phyloP scores from a whole-genome alignment of 495 filamentous ascomycete genomes.

The Tetracladium setigerum region DNA sequence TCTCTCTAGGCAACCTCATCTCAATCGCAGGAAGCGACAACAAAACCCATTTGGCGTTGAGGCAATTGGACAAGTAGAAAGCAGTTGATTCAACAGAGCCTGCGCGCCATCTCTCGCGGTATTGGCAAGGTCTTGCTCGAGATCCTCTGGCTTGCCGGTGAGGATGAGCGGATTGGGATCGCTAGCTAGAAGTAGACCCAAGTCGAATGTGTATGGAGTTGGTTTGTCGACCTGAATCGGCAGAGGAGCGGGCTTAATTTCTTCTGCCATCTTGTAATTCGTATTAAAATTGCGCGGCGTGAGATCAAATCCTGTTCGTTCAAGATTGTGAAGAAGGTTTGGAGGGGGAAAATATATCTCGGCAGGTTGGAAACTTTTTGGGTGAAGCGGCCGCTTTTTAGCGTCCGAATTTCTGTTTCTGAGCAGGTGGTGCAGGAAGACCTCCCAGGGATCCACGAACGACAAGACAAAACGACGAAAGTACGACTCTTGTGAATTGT shows the following conservation, averaged over 20 bases:
- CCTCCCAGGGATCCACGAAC: too few relatives aligned
- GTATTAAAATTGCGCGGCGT: too few relatives aligned
- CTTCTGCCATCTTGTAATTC: background rate
- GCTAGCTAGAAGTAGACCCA: slow-evolving; percentile 72
- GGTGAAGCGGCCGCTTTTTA: slow-evolving; percentile 19
- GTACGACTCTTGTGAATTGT: too few relatives aligned
- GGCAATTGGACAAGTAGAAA: slow-evolving; percentile 72
- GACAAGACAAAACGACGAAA: too few relatives aligned
- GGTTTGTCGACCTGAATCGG: slow-evolving; percentile 66
- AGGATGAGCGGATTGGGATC: slow-evolving; percentile 71
- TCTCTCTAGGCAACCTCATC: slow-evolving; percentile 76
- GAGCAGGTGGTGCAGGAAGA: too few relatives aligned
- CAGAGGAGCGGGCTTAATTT: background rate
- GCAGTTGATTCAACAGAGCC: slow-evolving; percentile 79
- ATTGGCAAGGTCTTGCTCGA: slow-evolving; percentile 51
- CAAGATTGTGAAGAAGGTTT: too few relatives aligned
- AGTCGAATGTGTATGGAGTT: slow-evolving; percentile 86
- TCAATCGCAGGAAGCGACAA: slow-evolving; percentile 63
- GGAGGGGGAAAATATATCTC: too few relatives aligned
- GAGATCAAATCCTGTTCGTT: too few relatives aligned
- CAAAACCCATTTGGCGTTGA: slow-evolving; percentile 61
- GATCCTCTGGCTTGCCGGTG: slow-evolving; percentile 26
- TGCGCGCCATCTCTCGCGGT: slow-evolving; percentile 83
- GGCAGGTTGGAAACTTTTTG: slow-evolving; percentile 19
- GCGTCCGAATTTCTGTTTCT: too few relatives aligned